Conservation (phyloP, 495 filamentous ascomycete genomes). For the Physcia stellaris region DNA sequence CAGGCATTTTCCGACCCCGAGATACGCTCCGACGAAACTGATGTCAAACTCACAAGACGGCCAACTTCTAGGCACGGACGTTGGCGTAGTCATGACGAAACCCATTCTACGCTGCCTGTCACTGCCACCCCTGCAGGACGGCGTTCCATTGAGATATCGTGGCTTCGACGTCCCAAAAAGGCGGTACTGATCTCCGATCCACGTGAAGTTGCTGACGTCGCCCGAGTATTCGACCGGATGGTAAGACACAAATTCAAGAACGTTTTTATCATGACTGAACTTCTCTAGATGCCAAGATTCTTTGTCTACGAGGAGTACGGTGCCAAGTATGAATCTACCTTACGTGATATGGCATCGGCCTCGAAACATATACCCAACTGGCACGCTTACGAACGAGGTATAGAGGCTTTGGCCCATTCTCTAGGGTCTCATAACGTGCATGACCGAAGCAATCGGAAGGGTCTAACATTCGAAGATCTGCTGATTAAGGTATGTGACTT, state of each 20-base stretch:
- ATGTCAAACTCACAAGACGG: conserved; percentile 21
- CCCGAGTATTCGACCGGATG: conserved; percentile 60
- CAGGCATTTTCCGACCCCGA: conserved; percentile 21
- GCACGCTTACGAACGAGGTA: conserved; percentile 69
- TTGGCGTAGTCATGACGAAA: conserved; percentile 1
- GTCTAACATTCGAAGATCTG: conserved; percentile 69
- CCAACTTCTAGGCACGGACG: conserved; percentile 13
- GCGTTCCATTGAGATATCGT: conserved; percentile 1
- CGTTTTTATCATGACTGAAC: no score
- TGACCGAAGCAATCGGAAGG: conserved; percentile 50
- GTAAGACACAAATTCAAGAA: no score
- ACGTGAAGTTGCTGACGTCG: conserved; percentile 55
- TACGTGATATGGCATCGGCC: conserved; percentile 56
- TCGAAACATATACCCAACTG: conserved; percentile 62
- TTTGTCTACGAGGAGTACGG: conserved; percentile 80
- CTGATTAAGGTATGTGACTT: conserved; percentile 62
- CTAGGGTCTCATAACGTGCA: conserved; percentile 55
- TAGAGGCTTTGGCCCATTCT: conserved; percentile 72
- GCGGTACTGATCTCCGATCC: background rate
- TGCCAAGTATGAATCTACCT: conserved; percentile 71
- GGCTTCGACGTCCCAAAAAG: conserved; percentile 4
- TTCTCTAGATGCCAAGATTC: conserved; percentile 58
- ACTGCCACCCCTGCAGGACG: background rate
- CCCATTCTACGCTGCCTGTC: background rate
- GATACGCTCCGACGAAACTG: conserved; percentile 10